Conservation (phyloP, 2,329 filamentous ascomycete genomes). For the Colletotrichum magnum region DNA sequence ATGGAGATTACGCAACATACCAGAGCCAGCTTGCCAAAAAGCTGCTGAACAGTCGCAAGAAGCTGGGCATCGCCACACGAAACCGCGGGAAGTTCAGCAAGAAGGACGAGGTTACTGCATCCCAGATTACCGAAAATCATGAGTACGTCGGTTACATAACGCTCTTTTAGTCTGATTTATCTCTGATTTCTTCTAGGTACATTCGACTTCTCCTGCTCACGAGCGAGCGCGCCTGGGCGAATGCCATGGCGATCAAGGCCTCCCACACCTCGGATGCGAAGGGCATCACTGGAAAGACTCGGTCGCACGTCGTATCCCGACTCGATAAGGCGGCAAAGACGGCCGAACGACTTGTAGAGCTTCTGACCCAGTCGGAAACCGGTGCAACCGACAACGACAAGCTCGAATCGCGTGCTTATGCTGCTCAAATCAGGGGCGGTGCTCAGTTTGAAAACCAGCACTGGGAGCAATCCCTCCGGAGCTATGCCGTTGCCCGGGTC, state of each 20-base stretch:
- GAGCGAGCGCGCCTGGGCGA: constrained; percentile 93
- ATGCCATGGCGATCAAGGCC: constrained; percentile 95
- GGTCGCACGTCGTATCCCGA: constrained; percentile 90
- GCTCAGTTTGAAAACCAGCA: constrained; percentile 88
- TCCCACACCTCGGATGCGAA: constrained; percentile 84
- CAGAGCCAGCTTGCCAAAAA: constrained; percentile 84
- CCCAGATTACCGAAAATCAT: constrained; percentile 80
- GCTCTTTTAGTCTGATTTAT: constrained; percentile 2
- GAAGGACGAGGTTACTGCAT: constrained; percentile 78
- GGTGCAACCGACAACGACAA: constrained; percentile 79
- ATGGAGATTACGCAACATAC: constrained; percentile 91
- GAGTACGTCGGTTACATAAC: constrained; percentile 67
- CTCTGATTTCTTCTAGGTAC: constrained; percentile 66
- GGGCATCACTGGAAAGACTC: constrained; percentile 82
- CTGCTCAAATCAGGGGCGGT: constrained; percentile 81
- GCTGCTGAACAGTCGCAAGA: constrained; percentile 86
- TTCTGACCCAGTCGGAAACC: constrained; percentile 74
- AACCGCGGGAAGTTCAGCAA: constrained; percentile 88
- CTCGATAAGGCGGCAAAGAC: constrained; percentile 83
- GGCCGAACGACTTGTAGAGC: constrained; percentile 76
- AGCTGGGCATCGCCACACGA: constrained; percentile 85
- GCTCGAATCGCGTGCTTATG: constrained; percentile 89
- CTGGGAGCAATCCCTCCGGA: constrained; percentile 84
- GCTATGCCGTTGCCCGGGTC: constrained; percentile 82
- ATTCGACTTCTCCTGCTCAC: constrained; percentile 85